Evolutionary conservation across 164 flowering plant genomes (phyloP), one percentile per base, ranked within the genome.

Genomic region (Vitis riparia): DNA sequence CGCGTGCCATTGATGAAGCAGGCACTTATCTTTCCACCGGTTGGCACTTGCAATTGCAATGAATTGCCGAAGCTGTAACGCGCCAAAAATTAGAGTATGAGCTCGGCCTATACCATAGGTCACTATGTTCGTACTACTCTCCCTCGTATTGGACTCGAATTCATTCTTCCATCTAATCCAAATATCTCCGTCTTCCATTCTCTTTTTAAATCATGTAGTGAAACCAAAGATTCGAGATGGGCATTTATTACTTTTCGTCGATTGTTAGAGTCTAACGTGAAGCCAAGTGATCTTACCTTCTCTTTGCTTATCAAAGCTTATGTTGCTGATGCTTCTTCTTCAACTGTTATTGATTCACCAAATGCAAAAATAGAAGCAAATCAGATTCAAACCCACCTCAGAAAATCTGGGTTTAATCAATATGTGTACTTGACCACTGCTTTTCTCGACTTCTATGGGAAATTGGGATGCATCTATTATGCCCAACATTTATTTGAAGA

Each of bases 401-500:
- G 71, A 1, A 84, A 81, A 69, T 73, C 51, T 0, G 84, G 82
- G 9, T 9, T 69, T n/a, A 66, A 73, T 55, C 79, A 62, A 44
- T 78, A 76, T 56, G 76, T 72, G 14, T 74, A 74, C 48, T 27
- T 83, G 4, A 68, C 67, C n/a, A 80, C 86, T 44, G 75, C 82
- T 49, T 75, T 80, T 57, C 71, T 78, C 2, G 74, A 69, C 23
- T 23, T 78, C 0, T 81, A 71, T 52, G 51, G 61, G 48, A 78
- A 71, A 68, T 59, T 79, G 71, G 82, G 82, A 4, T 76, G 64
- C 56, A 23, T 76, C 1, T 8, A 57, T 6, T 9, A 49, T 62
- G 85, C 86, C 8, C 78, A 63, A 13, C 37, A 50, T 3, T 0
- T 82, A 81, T 82, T 86, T 51, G 87, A 81, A 57, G 76, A 76